Evolutionary conservation across 805 yeast species (phyloP).

Genomic region (Kodamaea laetipori): DNA sequence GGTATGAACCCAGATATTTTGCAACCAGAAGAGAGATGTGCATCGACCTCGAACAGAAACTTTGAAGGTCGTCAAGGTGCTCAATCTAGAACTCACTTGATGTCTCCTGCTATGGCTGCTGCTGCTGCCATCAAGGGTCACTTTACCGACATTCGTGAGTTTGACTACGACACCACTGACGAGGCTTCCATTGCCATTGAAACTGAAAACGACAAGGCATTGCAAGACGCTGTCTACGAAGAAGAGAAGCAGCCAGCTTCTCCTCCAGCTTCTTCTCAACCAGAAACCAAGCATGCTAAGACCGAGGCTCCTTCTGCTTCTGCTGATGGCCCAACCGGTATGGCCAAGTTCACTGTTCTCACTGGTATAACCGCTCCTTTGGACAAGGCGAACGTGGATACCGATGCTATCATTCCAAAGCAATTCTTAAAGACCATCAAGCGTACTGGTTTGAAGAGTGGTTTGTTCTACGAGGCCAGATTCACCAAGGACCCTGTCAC

Average conservation of each 20-base stretch:
- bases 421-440: slow-evolving; percentile 97
- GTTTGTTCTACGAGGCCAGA: slow-evolving; percentile 90
- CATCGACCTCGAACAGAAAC: slow-evolving; percentile 97
- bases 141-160: slow-evolving; percentile 87
- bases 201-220: slow-evolving; percentile 52
- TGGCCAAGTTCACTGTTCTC: slow-evolving; percentile 73
- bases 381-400: slow-evolving; percentile 93
- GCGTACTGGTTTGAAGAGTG: slow-evolving; percentile 88
- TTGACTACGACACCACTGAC: slow-evolving; percentile 57
- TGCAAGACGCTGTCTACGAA: slow-evolving; percentile 70
- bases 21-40: slow-evolving; percentile 95
- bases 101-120: slow-evolving; percentile 99
- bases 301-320: slow-evolving; percentile 12
- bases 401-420: slow-evolving; percentile 98
- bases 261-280: slow-evolving; percentile 41
- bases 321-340: slow-evolving; percentile 47
- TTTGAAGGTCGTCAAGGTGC: slow-evolving; percentile 99
- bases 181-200: slow-evolving; percentile 61
- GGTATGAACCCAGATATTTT: slow-evolving; percentile 99
- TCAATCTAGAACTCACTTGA: slow-evolving; percentile 88
- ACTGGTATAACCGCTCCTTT: slow-evolving; percentile 92
- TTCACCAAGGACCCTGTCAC: slow-evolving; percentile 60
- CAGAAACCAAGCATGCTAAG: slow-evolving; percentile 22
- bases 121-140: slow-evolving; percentile 95
- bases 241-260: slow-evolving; percentile 66